A percentile compares a stretch with the other conserved stretches of the same genome.
Conservation (phyloP, 148 eudicot genomes). For the Rhododendron williamsianum region DNA sequence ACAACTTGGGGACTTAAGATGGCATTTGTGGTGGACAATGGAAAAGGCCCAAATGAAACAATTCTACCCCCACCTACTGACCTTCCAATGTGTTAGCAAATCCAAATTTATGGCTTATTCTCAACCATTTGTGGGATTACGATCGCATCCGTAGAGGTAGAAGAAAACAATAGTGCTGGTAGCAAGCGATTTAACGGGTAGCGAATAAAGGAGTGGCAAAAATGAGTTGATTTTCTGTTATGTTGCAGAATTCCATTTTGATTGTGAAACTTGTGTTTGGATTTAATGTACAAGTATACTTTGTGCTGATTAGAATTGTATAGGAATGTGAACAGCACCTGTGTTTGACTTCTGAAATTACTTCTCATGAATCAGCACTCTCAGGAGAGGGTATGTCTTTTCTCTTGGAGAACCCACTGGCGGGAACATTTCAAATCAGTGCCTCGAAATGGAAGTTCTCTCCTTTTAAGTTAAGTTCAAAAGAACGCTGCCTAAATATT, state of each 20-base stretch:
- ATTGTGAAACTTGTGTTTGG: not conserved
- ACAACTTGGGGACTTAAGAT: slow-evolving; percentile 79
- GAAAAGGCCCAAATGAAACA: slow-evolving; percentile 50
- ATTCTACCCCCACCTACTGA: slow-evolving; percentile 59
- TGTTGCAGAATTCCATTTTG: not conserved
- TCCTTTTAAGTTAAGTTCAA: not conserved
- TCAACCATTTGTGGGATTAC: not conserved
- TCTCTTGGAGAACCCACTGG: not conserved
- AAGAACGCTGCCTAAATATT: not conserved
- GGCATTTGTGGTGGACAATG: slow-evolving; percentile 69
- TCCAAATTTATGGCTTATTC: not conserved
- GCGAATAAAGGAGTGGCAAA: slow-evolving; percentile 1
- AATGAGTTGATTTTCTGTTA: not conserved
- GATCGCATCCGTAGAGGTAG: not conserved
- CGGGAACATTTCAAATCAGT: not conserved
- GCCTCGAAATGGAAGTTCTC: not conserved
- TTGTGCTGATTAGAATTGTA: not conserved
- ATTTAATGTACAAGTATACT: not conserved
- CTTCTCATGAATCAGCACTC: not conserved
- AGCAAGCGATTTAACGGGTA: not conserved
- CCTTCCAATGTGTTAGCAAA: slow-evolving; percentile 47
- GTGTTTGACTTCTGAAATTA: not conserved
- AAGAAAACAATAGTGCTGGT: not conserved
- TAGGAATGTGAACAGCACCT: not conserved
- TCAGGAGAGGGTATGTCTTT: not conserved